Base-by-base conservation (phyloP, 257 asterid genomes). In the Galeopsis tetrahit region DNA sequence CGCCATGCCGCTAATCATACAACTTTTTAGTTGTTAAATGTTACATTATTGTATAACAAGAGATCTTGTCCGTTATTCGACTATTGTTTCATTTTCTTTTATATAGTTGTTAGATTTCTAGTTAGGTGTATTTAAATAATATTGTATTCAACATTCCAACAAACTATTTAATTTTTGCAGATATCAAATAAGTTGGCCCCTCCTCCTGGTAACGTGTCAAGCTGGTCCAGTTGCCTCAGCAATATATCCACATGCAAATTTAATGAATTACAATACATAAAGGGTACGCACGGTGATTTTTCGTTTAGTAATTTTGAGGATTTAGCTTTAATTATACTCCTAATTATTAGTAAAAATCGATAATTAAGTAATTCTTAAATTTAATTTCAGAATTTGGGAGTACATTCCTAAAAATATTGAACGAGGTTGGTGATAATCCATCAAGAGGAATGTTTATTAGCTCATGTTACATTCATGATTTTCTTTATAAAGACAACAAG, bases 401-500 rank as follows among this genome's bases (percentile, higher is more conserved):
- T 8, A 11, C 65, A 5, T 33, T 59, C 44, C 21, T 33, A 0
- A 10, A 13, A 33, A 34, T 39, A 34, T 1, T 59, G 14, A 11
- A 5, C 8, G 7, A 13, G 2, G 7, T 59, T 14, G 2, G 40
- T 32, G 17, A 59, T 11, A 59, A 11, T 59, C 65, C 31, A 59
- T 33, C 44, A 11, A 33, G 65, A 33, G 44, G 65, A 59, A 10
- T 33, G 31, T 34, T 59, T 13, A 33, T 59, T 5, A 34, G 15
- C 43, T 33, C 65, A 5, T 34, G 65, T 4, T 59, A 10, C 65
- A 13, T 59, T 13, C 65, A 59, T 59, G 44, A 34, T 59, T 32
- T 59, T 4, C 11, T 58, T 10, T 10, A 58, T 10, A 0, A 1
- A 10, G 9, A 59, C 7, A 5, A 34, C 17, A 59, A 33, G 7